Conservation (phyloP, 2,329 filamentous ascomycete species). For the Aspergillus aculeatus region DNA sequence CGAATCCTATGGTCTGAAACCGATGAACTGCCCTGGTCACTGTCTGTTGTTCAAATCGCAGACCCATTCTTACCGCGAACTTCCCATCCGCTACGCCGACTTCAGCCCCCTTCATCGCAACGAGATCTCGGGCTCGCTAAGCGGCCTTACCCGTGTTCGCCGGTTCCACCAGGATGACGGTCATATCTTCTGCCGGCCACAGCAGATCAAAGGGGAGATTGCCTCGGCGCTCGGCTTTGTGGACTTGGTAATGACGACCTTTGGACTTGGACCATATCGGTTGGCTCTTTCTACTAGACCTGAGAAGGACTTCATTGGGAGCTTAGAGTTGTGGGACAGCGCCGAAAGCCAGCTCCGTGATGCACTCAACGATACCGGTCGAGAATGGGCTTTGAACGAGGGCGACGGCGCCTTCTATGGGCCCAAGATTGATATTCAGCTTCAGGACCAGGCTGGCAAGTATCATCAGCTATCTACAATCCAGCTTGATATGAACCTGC, state of each 20-base stretch:
- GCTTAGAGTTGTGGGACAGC: constrained; percentile 64
- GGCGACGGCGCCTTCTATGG: constrained; percentile 90
- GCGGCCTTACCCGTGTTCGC: constrained; percentile 77
- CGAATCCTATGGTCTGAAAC: constrained; percentile 79
- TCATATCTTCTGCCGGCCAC: constrained; percentile 82
- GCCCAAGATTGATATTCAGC: constrained; percentile 84
- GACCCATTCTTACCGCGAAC: constrained; percentile 71
- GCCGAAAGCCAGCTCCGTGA: constrained; percentile 66
- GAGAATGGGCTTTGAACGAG: constrained; percentile 70
- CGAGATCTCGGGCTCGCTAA: constrained; percentile 77
- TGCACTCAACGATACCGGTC: constrained; percentile 63
- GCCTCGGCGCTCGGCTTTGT: constrained; percentile 72
- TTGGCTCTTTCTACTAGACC: constrained; percentile 78
- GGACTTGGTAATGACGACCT: constrained; percentile 66
- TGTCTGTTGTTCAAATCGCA: constrained; percentile 78
- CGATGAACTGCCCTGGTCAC: constrained; percentile 91
- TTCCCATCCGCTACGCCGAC: constrained; percentile 81
- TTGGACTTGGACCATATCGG: constrained; percentile 70
- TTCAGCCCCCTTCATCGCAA: constrained; percentile 86
- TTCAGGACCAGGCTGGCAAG: constrained; percentile 77
- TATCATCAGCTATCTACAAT: constrained; percentile 87
- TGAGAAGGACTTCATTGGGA: constrained; percentile 73
- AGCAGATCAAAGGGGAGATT: constrained; percentile 74
- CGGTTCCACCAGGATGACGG: constrained; percentile 90
- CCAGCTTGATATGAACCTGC: constrained; percentile 86